phyloP scores from a whole-genome alignment of 164 flowering plant species.

The Kingdonia uniflora region DNA sequence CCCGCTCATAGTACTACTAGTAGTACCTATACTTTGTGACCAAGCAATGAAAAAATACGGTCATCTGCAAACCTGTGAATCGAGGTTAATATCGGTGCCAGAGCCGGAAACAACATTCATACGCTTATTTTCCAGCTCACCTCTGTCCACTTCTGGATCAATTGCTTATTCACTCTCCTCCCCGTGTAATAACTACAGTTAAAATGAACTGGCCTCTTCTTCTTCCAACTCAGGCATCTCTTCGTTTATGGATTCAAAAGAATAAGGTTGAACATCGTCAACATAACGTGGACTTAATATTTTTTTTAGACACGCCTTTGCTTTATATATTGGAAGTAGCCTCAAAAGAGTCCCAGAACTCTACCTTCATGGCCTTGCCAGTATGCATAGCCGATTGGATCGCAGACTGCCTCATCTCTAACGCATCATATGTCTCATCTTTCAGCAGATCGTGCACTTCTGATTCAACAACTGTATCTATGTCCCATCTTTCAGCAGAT shows the following conservation, averaged over 20 bases:
- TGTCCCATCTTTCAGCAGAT: constrained; percentile 88
- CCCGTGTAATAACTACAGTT: constrained; percentile 72
- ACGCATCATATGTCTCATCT: constrained; percentile 53
- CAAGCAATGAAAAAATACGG: too few species aligned
- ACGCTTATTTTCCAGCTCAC: constrained; percentile 83
- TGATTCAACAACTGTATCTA: constrained; percentile 80
- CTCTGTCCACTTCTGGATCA: constrained; percentile 88
- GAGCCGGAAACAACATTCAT: constrained; percentile 87
- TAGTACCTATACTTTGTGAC: too few species aligned
- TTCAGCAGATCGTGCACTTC: constrained; percentile 67
- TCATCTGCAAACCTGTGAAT: constrained; percentile 87
- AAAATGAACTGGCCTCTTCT: constrained; percentile 83
- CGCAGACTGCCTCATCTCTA: constrained; percentile 50
- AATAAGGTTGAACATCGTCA: constrained; percentile 36
- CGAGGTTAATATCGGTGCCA: constrained; percentile 85
- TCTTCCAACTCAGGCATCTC: constrained; percentile 43
- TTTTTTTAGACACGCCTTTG: constrained; percentile 77
- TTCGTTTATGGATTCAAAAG: constrained; percentile 47
- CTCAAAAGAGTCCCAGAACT: constrained; percentile 95
- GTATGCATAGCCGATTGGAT: constrained; percentile 75
- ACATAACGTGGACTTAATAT: constrained; percentile 21
- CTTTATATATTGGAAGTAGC: constrained; percentile 85
- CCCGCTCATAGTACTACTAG: too few species aligned
- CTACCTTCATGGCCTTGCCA: constrained; percentile 91
- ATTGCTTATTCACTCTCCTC: constrained; percentile 82